Conservation (phyloP, 2,329 filamentous ascomycete genomes). For the Beauveria asiatica region DNA sequence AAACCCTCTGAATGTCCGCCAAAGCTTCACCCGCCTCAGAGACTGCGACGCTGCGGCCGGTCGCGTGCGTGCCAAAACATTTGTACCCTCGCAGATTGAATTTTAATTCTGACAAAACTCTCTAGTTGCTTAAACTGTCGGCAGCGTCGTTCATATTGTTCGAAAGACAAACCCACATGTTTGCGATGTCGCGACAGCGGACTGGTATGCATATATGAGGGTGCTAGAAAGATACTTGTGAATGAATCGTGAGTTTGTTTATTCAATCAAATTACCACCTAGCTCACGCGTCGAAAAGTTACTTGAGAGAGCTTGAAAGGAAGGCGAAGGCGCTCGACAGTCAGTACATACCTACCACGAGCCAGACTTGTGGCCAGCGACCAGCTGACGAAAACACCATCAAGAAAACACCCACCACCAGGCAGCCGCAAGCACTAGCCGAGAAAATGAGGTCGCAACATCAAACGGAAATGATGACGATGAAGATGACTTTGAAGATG, state of each 20-base stretch:
- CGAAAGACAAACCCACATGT: slow-evolving; percentile 28
- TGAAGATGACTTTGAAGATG: slow-evolving; percentile 23
- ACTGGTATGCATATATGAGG: slow-evolving; percentile 26
- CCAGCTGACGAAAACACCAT: not conserved
- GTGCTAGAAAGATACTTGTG: slow-evolving; percentile 25
- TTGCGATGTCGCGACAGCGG: slow-evolving; percentile 24
- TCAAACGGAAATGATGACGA: slow-evolving; percentile 18
- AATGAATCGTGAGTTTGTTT: slow-evolving; percentile 22
- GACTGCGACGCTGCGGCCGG: slow-evolving; percentile 15
- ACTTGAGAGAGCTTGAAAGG: slow-evolving; percentile 25
- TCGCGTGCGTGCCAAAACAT: slow-evolving; percentile 18
- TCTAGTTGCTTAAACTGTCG: slow-evolving; percentile 27
- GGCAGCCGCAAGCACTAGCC: not conserved
- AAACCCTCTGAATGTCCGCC: not conserved
- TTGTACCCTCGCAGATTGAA: not conserved
- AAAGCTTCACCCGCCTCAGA: slow-evolving; percentile 4
- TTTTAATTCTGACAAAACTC: not conserved
- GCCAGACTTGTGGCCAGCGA: not conserved
- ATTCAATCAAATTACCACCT: not conserved
- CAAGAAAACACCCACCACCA: not conserved
- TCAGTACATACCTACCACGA: slow-evolving; percentile 8
- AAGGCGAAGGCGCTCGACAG: slow-evolving; percentile 25
- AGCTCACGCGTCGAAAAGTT: slow-evolving; percentile 15
- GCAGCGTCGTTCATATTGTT: slow-evolving; percentile 27
- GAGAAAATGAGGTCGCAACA: not conserved